Base-by-base conservation (phyloP, 805 yeast genomes). In the Sugiyamaella qingdaonensis region DNA sequence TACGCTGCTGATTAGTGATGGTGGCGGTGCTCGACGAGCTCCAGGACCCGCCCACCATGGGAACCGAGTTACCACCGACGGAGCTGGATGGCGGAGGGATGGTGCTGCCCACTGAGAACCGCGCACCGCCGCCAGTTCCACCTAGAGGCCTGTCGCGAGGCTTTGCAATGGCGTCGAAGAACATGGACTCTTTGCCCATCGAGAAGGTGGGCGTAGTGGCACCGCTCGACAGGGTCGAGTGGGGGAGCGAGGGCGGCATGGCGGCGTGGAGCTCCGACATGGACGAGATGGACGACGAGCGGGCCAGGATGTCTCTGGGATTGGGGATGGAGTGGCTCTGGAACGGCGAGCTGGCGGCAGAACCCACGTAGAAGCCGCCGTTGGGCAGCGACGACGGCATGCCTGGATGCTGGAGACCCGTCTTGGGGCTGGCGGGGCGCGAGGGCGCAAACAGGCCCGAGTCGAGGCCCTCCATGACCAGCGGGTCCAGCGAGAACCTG, bases 401-500 rank as follows among this genome's bases (percentile, higher is more conserved):
- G 29, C 29, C 29, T 24, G 29, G 29, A 24, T 24, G 29, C 29
- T 24, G 29, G 29, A 4, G 29, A 9, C 21, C 21, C 4, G 48
- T 42, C 37, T 52, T 49, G 31, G 53, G 44, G 27, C 49, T 41
- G 34, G 44, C 19, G 9, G 57, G 55, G 18, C 51, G 47, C 14
- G 54, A 52, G 10, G 57, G 55, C 21, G 46, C 52, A 46, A 56
- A 56, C n/a, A 56, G 44, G 13, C 55, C 57, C 11, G 63, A 54
- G 54, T 68, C 58, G 10, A 75, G 72, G 5, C 78, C 80, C 49
- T 78, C 82, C 54, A 74, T 72, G 0, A 79, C 79, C 53, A 77
- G 62, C 2, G 80, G 79, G 54, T 76, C 78, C 29, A 77, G 67
- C 46, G 74, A 64, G 54, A 78, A 78, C 27, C 65, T 60, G 51